These are phyloP conservation scores for Pseudohyphozyma bogoriensis DNA, from an alignment of 768 basidiomycete species.

Conservation along the genomic window DNA sequence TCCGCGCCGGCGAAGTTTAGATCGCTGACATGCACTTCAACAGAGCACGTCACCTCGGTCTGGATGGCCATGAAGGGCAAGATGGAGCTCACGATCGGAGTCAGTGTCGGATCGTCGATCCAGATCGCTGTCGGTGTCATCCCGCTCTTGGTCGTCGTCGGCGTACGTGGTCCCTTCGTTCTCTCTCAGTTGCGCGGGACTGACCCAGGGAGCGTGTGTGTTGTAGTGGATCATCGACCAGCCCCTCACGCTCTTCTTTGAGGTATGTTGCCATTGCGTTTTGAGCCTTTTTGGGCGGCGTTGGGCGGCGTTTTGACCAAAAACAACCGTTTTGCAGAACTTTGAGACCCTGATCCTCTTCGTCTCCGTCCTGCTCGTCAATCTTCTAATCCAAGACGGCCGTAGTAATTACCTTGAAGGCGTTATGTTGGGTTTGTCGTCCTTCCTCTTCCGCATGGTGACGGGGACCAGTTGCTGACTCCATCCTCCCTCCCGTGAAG, in stretches of 20 bases:
- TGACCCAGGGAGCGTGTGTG: neutral
- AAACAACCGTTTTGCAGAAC: slow-evolving; percentile 42
- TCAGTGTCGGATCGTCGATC: slow-evolving; percentile 40
- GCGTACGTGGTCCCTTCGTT: slow-evolving; percentile 36
- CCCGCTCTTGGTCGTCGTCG: slow-evolving; percentile 75
- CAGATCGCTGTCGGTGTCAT: slow-evolving; percentile 43
- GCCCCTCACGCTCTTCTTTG: slow-evolving; percentile 35
- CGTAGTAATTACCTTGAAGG: slow-evolving; percentile 91
- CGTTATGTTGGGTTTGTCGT: slow-evolving; percentile 47
- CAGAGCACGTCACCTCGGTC: slow-evolving; percentile 63
- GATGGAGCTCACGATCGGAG: slow-evolving; percentile 52
- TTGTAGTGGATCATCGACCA: slow-evolving; percentile 50
- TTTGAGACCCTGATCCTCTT: slow-evolving; percentile 84
- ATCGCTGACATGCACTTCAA: slow-evolving; percentile 33
- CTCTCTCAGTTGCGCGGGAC: too few relatives aligned
- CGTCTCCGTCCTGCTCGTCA: slow-evolving; percentile 77
- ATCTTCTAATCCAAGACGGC: slow-evolving; percentile 62
- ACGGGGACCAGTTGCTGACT: too few relatives aligned
- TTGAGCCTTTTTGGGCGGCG: neutral
- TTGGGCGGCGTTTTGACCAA: neutral
- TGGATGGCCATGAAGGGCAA: slow-evolving; percentile 80
- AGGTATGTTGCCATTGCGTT: slow-evolving; percentile 3
- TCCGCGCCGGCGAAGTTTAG: neutral
- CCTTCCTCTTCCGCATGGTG: neutral
- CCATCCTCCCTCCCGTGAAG: slow-evolving; percentile 4